Evolutionary conservation across 2,329 filamentous ascomycete species (phyloP).

Genomic region (Echinosphaeria canescens): DNA sequence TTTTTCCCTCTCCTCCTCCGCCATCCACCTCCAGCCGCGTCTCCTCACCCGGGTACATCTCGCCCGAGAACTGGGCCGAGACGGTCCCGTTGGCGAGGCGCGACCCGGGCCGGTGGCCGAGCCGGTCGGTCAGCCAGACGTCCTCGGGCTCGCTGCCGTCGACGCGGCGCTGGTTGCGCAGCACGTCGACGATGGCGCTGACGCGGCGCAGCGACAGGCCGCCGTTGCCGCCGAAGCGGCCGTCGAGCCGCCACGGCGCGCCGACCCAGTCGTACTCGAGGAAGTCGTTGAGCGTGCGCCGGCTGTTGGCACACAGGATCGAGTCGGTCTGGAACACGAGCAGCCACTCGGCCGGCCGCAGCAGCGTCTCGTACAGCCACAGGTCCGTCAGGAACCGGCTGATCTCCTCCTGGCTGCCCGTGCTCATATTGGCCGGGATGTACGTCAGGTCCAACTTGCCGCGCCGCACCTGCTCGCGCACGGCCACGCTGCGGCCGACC

Average conservation of each 20-base stretch:
- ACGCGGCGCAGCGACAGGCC: constrained; percentile 30
- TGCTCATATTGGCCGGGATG: constrained; percentile 22
- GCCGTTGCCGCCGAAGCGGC: constrained; percentile 26
- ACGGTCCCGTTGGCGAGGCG: constrained; percentile 25
- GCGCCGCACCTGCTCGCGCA: constrained; percentile 22
- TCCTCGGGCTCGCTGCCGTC: constrained; percentile 29
- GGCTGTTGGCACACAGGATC: constrained; percentile 30
- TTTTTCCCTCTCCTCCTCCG: no score
- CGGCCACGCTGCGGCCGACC: constrained; percentile 20
- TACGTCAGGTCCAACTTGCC: constrained; percentile 28
- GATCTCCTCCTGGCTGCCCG: constrained; percentile 23
- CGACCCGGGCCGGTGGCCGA: constrained; percentile 22
- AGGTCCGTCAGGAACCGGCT: constrained; percentile 24
- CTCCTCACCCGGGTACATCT: constrained; percentile 22
- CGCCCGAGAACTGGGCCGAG: constrained; percentile 25
- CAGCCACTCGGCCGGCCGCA: constrained; percentile 28
- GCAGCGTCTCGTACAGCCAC: constrained; percentile 27
- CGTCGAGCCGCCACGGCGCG: constrained; percentile 20
- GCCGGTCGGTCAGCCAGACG: constrained; percentile 28
- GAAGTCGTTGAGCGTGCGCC: constrained; percentile 27
- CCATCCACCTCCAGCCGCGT: no score
- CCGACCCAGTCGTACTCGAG: constrained; percentile 31
- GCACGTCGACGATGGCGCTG: constrained; percentile 22
- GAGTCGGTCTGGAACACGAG: constrained; percentile 32
- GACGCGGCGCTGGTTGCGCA: constrained; percentile 24